These are phyloP conservation scores for Metarhizium rileyi DNA, from an alignment of 2,329 filamentous ascomycete genomes.

Conservation along the genomic window DNA sequence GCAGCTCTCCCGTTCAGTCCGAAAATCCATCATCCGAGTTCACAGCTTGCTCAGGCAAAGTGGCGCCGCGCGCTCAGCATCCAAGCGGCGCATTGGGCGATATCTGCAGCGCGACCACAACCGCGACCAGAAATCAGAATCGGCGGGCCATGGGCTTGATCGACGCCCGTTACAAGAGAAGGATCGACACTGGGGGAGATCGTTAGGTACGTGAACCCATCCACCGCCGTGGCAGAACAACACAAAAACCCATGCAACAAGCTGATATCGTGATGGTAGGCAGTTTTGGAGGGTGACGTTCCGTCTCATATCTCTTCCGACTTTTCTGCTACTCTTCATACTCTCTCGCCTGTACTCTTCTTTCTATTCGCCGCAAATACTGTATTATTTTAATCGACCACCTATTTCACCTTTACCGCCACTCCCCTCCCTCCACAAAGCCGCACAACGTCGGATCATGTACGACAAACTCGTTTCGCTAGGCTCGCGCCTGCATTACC, in stretches of 20 bases:
- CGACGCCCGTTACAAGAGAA: constrained; percentile 16
- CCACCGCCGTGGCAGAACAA: not conserved
- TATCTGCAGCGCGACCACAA: not conserved
- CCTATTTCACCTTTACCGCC: too few species aligned
- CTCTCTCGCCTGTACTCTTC: not conserved
- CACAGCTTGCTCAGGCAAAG: not conserved
- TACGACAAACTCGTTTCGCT: constrained; percentile 36
- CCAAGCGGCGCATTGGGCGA: not conserved
- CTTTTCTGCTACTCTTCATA: not conserved
- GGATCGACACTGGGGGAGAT: constrained; percentile 21
- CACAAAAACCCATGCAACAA: not conserved
- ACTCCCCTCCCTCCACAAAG: not conserved
- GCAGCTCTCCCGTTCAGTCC: not conserved
- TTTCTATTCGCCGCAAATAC: not conserved
- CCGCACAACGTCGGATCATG: constrained; percentile 17
- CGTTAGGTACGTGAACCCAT: constrained; percentile 15
- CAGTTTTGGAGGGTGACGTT: not conserved
- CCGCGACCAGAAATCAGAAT: not conserved
- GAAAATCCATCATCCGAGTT: not conserved
- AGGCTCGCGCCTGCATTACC: constrained; percentile 68
- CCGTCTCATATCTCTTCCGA: not conserved
- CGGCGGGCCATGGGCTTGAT: constrained; percentile 26
- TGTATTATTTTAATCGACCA: not conserved
- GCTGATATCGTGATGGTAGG: not conserved
- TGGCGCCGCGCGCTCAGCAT: not conserved